Evolutionary conservation across 345 rosid genomes (phyloP).

Genomic region (Aquilaria sinensis): DNA sequence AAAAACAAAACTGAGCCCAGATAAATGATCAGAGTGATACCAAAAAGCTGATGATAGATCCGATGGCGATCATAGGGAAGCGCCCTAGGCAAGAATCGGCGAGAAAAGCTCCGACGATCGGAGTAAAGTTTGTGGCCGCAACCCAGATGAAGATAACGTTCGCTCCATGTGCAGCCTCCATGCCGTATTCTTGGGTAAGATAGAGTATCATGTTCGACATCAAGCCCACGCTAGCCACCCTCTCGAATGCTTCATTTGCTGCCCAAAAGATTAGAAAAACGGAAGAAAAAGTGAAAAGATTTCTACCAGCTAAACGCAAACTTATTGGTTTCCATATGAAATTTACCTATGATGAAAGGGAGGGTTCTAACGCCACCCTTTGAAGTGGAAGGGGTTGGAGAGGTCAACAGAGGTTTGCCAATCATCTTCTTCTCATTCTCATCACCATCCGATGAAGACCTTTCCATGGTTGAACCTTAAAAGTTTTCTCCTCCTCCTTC

Average conservation of each 20-base stretch:
- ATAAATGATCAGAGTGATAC: constrained; percentile 16
- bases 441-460: too few relatives aligned
- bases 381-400: constrained; percentile 2
- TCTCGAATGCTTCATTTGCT: constrained; percentile 68
- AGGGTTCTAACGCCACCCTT: constrained; percentile 45
- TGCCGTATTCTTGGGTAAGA: constrained; percentile 40
- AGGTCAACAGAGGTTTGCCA: constrained; percentile 25
- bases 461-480: constrained; percentile 11
- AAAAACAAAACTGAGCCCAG: too few relatives aligned
- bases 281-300: not conserved
- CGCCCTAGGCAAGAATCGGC: constrained; percentile 71
- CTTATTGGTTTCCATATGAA: not conserved
- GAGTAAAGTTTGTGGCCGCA: constrained; percentile 46
- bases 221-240: constrained; percentile 45
- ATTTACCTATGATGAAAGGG: constrained; percentile 56
- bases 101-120: constrained; percentile 52
- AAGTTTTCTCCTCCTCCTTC: not conserved
- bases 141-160: constrained; percentile 48
- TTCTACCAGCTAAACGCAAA: too few relatives aligned
- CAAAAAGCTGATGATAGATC: constrained; percentile 39
- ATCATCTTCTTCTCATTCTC: constrained; percentile 10
- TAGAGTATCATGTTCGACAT: constrained; percentile 56
- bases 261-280: constrained; percentile 6
- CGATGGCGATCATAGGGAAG: constrained; percentile 42
- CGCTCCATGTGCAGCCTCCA: constrained; percentile 39